Conservation (phyloP, 2,329 filamentous ascomycete genomes). For the Monosporascus sp. region DNA sequence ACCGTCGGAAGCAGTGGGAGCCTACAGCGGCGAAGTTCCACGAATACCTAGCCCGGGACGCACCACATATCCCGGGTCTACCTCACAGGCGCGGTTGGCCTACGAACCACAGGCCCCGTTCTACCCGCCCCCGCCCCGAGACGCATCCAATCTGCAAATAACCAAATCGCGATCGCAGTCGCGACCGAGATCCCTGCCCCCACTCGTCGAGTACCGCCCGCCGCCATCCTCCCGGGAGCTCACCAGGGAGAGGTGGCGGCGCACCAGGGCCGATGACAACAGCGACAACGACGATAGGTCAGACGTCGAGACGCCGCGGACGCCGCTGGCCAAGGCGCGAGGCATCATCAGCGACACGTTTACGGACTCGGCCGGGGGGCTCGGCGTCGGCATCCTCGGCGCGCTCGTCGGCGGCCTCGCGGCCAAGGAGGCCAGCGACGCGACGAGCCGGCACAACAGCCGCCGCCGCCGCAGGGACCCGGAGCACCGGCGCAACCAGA, state of each 20-base stretch:
- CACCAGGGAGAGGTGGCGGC: slow-evolving; percentile 7
- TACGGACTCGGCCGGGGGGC: slow-evolving; percentile 41
- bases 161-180: slow-evolving; percentile 18
- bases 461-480: slow-evolving; percentile 21
- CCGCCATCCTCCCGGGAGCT: slow-evolving; percentile 7
- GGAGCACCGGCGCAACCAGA: slow-evolving; percentile 28
- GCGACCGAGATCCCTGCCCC: slow-evolving; percentile 24
- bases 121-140: slow-evolving; percentile 11
- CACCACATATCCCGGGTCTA: slow-evolving; percentile 12
- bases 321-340: slow-evolving; percentile 36
- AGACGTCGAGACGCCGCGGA: slow-evolving; percentile 19
- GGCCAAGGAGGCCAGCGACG: slow-evolving; percentile 44
- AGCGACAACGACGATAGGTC: slow-evolving; percentile 20
- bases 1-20: slow-evolving; percentile 7
- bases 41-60: slow-evolving; percentile 13
- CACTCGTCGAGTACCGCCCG: slow-evolving; percentile 12
- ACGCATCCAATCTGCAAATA: slow-evolving; percentile 15
- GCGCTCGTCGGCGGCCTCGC: slow-evolving; percentile 51
- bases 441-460: slow-evolving; percentile 25
- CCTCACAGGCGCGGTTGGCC: slow-evolving; percentile 15
- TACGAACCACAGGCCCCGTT: slow-evolving; percentile 40
- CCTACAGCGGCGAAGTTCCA: slow-evolving; percentile 11
- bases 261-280: slow-evolving; percentile 7
- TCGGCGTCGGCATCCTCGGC: slow-evolving; percentile 48
- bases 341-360: slow-evolving; percentile 42